A percentile compares a stretch with the other conserved stretches of the same genome.
Conservation (phyloP, 2,329 filamentous ascomycete species). For the Pyricularia sp. region DNA sequence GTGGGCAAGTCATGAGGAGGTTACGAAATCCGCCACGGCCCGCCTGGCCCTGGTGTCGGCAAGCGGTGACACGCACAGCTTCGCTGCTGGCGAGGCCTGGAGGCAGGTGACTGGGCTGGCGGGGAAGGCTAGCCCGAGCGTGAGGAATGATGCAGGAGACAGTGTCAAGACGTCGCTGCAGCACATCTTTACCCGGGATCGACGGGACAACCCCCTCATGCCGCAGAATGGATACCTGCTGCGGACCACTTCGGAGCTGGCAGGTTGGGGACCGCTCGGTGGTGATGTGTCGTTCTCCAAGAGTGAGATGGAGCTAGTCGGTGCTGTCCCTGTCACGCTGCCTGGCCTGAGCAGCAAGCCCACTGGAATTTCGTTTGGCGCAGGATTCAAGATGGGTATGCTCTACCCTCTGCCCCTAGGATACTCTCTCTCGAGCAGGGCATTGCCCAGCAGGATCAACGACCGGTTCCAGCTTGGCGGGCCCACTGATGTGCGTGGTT, state of each 20-base stretch:
- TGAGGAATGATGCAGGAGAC: conserved; percentile 81
- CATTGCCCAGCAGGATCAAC: conserved; percentile 70
- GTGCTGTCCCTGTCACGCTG: conserved; percentile 63
- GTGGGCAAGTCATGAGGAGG: conserved; percentile 92
- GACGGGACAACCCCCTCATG: conserved; percentile 75
- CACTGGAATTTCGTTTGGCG: conserved; percentile 75
- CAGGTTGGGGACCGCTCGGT: conserved; percentile 71
- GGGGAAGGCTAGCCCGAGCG: conserved; percentile 62
- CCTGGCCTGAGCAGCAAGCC: conserved; percentile 53
- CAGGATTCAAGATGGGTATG: conserved; percentile 70
- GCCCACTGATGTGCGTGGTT: conserved; percentile 89
- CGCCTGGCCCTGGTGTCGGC: conserved; percentile 54
- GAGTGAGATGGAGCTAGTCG: conserved; percentile 74
- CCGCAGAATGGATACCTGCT: conserved; percentile 75
- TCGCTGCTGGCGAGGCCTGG: conserved; percentile 78
- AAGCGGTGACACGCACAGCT: conserved; percentile 60
- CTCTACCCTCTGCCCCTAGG: conserved; percentile 72
- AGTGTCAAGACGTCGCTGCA: conserved; percentile 35
- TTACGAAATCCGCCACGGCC: conserved; percentile 65
- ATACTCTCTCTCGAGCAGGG: conserved; percentile 36
- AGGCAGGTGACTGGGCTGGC: conserved; percentile 77
- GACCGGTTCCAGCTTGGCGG: conserved; percentile 94
- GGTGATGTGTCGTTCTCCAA: conserved; percentile 95
- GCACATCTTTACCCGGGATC: conserved; percentile 47
- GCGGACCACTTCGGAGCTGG: conserved; percentile 72